A percentile compares a stretch with the other conserved stretches of the same genome.
These are phyloP conservation scores for Pachyrhizus erosus DNA, from an alignment of 306 rosid species.

Conservation along the genomic window DNA sequence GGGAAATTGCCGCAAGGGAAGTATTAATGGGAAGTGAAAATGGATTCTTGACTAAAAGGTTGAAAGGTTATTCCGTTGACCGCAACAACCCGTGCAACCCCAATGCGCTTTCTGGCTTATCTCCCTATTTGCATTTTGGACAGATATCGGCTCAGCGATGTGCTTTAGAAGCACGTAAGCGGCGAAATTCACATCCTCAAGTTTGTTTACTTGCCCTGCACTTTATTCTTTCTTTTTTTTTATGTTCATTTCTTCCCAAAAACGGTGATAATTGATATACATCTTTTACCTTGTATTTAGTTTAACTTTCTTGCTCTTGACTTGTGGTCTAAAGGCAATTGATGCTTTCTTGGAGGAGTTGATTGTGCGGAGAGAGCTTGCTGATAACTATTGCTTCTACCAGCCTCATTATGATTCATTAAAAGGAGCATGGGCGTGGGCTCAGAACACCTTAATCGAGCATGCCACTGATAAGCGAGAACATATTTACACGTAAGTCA, in stretches of 20 bases:
- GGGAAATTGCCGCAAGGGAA: slow-evolving; percentile 85
- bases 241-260: slow-evolving; percentile 12
- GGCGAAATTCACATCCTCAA: slow-evolving; percentile 61
- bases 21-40: slow-evolving; percentile 76
- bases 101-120: slow-evolving; percentile 79
- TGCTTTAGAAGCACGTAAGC: slow-evolving; percentile 83
- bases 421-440: slow-evolving; percentile 97
- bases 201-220: slow-evolving; percentile 50
- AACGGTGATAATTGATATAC: neutral
- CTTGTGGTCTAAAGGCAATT: slow-evolving; percentile 64
- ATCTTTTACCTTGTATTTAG: neutral
- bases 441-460: slow-evolving; percentile 82
- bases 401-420: slow-evolving; percentile 88
- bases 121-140: slow-evolving; percentile 96
- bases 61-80: slow-evolving; percentile 67
- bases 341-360: slow-evolving; percentile 90
- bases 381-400: slow-evolving; percentile 91
- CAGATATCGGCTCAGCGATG: slow-evolving; percentile 91
- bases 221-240: neutral
- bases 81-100: slow-evolving; percentile 82
- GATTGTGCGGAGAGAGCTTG: slow-evolving; percentile 89
- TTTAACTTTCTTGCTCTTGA: neutral
- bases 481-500: slow-evolving; percentile 74
- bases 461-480: slow-evolving; percentile 85
- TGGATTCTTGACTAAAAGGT: slow-evolving; percentile 92